Base-by-base conservation (phyloP, 129 eudicot genomes). In the Pittosporum tobira region DNA sequence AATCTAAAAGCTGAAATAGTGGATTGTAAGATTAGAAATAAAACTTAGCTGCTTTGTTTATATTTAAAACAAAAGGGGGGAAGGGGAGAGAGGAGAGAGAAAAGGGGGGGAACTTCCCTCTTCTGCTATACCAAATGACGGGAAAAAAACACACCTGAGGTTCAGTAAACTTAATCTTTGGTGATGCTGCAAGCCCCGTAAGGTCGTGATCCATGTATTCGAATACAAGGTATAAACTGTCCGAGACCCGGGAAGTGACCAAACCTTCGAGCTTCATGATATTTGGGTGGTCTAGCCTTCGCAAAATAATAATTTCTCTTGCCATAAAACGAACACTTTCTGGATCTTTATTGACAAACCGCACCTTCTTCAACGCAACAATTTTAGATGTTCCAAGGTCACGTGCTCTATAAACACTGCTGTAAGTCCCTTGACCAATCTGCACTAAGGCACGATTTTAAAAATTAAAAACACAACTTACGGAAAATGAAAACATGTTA, bases 121-220 rank as follows among this genome's bases (percentile, higher is more conserved):
- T n/a, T n/a, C n/a, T n/a, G n/a, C n/a, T n/a, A n/a, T n/a, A n/a
- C n/a, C n/a, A n/a, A n/a, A n/a, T n/a, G 20, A 48, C 59, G 48
- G 59, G 20, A 59, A 51, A 46, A 11, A 30, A 10, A 44, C 57
- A 59, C 61, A 83, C 93, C 94, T 80, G 88, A 24, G 94, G 30
- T 75, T 84, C 88, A 1, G 80, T 77, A 69, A 81, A 77, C 70
- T 71, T 80, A 50, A 84, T 71, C 37, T 26, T 54, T 27, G 88
- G 82, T 36, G 88, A 80, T 64, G 84, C 84, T 25, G 77, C 77
- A 48, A 84, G 88, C 24, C 94, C 94, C 1, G 88, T 78, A 61
- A 84, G 88, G 69, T 84, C 94, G 55, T 84, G 94, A 23, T 84
- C 94, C 94, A 84, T 84, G 73, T 84, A 84, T 55, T 84, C 88